phyloP scores from a whole-genome alignment of 2,329 filamentous ascomycete species.

The Apiospora saccharicola region DNA sequence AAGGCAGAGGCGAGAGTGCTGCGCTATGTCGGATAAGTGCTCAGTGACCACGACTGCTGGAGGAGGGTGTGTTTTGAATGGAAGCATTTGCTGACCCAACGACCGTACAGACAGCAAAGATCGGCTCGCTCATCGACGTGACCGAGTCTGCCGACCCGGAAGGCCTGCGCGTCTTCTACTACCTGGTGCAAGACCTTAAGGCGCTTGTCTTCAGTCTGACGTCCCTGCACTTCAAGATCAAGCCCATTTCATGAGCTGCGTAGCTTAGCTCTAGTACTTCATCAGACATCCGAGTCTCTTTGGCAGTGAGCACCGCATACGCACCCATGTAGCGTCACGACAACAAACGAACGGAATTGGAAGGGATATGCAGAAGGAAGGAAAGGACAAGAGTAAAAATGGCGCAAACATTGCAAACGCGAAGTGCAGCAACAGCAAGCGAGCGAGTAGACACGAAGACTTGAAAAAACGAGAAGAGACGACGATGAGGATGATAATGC shows the following conservation, averaged over 20 bases:
- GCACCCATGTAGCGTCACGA: not conserved
- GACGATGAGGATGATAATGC: not conserved
- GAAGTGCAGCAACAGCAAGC: conserved; percentile 22
- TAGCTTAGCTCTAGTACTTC: not conserved
- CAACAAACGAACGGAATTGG: not conserved
- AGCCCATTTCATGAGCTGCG: conserved; percentile 66
- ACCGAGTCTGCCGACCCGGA: conserved; percentile 96
- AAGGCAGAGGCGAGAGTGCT: not conserved
- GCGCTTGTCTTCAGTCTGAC: conserved; percentile 96
- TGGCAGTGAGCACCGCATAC: not conserved
- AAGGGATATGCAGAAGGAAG: not conserved
- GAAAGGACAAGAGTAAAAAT: not conserved
- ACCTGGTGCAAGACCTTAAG: conserved; percentile 96
- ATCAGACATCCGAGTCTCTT: conserved; percentile 16
- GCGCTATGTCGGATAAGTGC: not conserved
- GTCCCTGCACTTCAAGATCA: conserved; percentile 96
- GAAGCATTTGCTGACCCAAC: not conserved
- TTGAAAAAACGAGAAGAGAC: not conserved
- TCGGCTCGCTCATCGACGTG: conserved; percentile 95
- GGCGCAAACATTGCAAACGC: conserved; percentile 22
- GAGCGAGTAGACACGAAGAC: conserved; percentile 31
- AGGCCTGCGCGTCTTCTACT: conserved; percentile 96
- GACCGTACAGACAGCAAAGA: conserved; percentile 85
- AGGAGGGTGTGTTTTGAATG: not conserved
- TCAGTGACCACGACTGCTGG: not conserved